Percentiles rank a stretch among this genome's conserved stretches.
Evolutionary conservation across 1,284 basidiomycete species (phyloP).

Genomic region (Hymenochaete sp.): DNA sequence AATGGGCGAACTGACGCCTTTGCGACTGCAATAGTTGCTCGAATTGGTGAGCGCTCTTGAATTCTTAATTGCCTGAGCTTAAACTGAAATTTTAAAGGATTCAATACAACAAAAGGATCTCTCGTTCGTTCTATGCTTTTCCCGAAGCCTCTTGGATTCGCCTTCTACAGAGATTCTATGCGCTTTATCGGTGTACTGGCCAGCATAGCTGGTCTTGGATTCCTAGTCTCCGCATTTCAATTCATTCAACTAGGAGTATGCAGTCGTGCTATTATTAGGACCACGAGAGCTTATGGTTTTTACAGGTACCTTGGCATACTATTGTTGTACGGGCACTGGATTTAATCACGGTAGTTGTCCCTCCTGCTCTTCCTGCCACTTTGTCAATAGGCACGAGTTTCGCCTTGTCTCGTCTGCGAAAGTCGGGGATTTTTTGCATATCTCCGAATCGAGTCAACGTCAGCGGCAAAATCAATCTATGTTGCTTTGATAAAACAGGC

Average conservation of each 20-base stretch:
- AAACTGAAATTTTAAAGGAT: conserved; percentile 44
- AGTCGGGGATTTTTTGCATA: conserved; percentile 91
- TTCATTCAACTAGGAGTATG: conserved; percentile 86
- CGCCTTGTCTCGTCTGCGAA: conserved; percentile 84
- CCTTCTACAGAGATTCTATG: conserved; percentile 96
- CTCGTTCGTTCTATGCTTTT: conserved; percentile 97
- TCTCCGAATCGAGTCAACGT: conserved; percentile 96
- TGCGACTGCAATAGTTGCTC: conserved; percentile 83
- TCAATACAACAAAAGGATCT: conserved; percentile 97
- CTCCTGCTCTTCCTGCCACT: conserved; percentile 94
- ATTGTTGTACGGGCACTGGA: conserved; percentile 91
- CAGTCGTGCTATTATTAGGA: conserved; percentile 15
- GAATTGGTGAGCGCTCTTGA: conserved; percentile 57
- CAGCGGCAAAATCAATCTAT: conserved; percentile 94
- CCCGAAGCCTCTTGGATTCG: conserved; percentile 96
- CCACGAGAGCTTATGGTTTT: background rate
- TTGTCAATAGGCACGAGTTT: conserved; percentile 97
- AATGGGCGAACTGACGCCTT: conserved; percentile 50
- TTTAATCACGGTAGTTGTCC: conserved; percentile 97
- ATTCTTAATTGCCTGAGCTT: conserved; percentile 7
- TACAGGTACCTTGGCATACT: conserved; percentile 81
- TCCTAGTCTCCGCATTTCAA: conserved; percentile 82
- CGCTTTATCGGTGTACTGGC: conserved; percentile 92
- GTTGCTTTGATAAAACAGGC: conserved; percentile 99
- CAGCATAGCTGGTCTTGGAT: conserved; percentile 81